These are phyloP conservation scores for Erodium texanum DNA, from an alignment of 441 rosid species.

Conservation along the genomic window DNA sequence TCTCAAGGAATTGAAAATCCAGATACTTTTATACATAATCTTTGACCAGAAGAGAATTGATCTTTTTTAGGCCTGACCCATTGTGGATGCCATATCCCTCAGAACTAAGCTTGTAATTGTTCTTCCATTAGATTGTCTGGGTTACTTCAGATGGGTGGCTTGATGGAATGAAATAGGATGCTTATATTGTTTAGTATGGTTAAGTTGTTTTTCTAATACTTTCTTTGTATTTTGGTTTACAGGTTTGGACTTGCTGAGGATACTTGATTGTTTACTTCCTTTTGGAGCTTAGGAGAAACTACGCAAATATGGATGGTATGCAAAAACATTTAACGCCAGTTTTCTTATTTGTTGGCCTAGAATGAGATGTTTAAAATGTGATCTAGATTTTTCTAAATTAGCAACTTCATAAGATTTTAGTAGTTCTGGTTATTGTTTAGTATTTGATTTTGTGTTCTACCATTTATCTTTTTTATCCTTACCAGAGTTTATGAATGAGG, in stretches of 20 bases:
- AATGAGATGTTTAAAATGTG: neutral
- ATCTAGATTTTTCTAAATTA: neutral
- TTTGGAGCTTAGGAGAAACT: conserved; percentile 15
- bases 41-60: no score
- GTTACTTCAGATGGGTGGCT: neutral
- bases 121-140: neutral
- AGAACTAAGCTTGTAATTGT: neutral
- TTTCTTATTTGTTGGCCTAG: neutral
- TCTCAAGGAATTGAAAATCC: neutral
- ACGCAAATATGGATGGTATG: conserved; percentile 67
- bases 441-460: neutral
- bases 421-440: neutral
- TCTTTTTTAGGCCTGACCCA: neutral
- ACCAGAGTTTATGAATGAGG: neutral
- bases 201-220: neutral
- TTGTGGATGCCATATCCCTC: no score
- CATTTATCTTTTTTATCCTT: neutral
- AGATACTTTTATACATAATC: no score
- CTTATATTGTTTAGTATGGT: neutral
- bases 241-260: conserved; percentile 18
- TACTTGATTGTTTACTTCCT: neutral
- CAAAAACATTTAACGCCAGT: conserved; percentile 12
- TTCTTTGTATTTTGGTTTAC: conserved; percentile 18
- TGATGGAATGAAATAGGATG: neutral
- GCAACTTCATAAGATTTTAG: neutral